These are phyloP conservation scores for Backusella circina DNA, from an alignment of 192 early-diverging fungal genomes.

Conservation along the genomic window DNA sequence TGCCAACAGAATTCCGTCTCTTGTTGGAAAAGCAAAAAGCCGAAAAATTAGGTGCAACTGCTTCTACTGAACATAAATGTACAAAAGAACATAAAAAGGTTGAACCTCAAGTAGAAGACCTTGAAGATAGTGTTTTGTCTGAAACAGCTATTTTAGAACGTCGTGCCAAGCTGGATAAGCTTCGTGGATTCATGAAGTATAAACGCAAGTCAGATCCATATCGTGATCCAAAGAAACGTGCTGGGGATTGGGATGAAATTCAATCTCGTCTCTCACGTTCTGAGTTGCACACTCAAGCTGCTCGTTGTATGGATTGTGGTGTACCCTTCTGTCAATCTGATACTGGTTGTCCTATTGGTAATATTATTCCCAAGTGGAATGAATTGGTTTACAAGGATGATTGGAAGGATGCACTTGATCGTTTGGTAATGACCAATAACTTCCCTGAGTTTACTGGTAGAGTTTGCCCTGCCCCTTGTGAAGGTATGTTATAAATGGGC, in stretches of 20 bases:
- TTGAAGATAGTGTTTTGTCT: constrained; percentile 88
- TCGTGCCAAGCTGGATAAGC: constrained; percentile 79
- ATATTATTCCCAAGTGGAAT: constrained; percentile 99
- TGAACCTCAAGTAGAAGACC: constrained; percentile 75
- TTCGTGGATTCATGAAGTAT: constrained; percentile 95
- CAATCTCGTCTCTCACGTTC: constrained; percentile 75
- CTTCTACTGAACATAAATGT: constrained; percentile 12
- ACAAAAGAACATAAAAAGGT: constrained; percentile 16
- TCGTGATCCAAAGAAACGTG: constrained; percentile 77
- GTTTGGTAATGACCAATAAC: constrained; percentile 96
- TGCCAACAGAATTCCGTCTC: constrained; percentile 89
- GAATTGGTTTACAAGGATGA: constrained; percentile 94
- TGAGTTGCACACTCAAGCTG: constrained; percentile 89
- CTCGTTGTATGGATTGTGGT: constrained; percentile 98
- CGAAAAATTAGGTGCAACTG: constrained; percentile 26
- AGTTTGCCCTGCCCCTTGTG: constrained; percentile 81
- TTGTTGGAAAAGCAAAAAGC: constrained; percentile 67
- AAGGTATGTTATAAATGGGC: background rate
- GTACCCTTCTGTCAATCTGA: constrained; percentile 99
- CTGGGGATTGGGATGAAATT: constrained; percentile 94
- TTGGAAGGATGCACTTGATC: constrained; percentile 93
- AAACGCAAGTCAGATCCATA: constrained; percentile 84
- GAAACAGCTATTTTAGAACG: constrained; percentile 70
- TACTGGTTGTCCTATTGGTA: constrained; percentile 96
- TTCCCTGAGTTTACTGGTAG: constrained; percentile 99